Evolutionary conservation across 1,284 basidiomycete species (phyloP), one percentile per base, ranked within the genome.

Genomic region (Ceratobasidium sp.): DNA sequence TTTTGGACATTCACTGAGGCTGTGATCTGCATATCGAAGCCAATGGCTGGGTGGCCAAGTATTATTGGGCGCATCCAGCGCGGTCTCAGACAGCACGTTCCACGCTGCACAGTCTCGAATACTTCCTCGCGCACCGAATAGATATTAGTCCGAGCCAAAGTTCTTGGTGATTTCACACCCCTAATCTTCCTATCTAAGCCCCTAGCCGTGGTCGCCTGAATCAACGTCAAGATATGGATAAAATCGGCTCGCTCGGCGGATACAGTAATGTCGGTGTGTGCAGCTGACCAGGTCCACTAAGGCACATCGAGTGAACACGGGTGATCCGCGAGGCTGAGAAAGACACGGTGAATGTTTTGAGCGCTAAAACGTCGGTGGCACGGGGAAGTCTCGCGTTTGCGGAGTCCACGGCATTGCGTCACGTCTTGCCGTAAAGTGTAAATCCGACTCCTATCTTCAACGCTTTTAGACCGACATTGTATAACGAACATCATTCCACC

Each of bases 41-140:
- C 19, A 19, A 46, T 19, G 43, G 9, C 51, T 11, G 48, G 22
- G 63, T 65, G 63, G 63, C 63, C 63, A 53, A 49, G 14, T 65
- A 1, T 63, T 27, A 27, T 22, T 46, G 14, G 63, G 51, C 43
- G 48, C 34, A 53, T 48, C 37, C 19, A 14, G 63, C 43, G 27
- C 9, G 11, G 14, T 48, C 43, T 43, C 37, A n/a, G 59, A 62
- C 48, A 6, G 51, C 22, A 27, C 22, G 22, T 53, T 29, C 51
- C 51, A 53, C 51, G 51, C 22, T 53, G 51, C 24, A 53, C 51
- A 27, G 24, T 14, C 51, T 53, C 51, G 51, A 27, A 27, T 29
- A 14, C 51, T 53, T 53, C 51, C 51, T 27, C 9, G 51, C 51
- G 24, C 9, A 27, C 51, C 16, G n/a, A 27, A 53, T 53, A 53